Evolutionary conservation across 768 basidiomycete genomes (phyloP), one percentile per base, ranked within the genome.

Genomic region (Pleurotus tuoliensis): DNA sequence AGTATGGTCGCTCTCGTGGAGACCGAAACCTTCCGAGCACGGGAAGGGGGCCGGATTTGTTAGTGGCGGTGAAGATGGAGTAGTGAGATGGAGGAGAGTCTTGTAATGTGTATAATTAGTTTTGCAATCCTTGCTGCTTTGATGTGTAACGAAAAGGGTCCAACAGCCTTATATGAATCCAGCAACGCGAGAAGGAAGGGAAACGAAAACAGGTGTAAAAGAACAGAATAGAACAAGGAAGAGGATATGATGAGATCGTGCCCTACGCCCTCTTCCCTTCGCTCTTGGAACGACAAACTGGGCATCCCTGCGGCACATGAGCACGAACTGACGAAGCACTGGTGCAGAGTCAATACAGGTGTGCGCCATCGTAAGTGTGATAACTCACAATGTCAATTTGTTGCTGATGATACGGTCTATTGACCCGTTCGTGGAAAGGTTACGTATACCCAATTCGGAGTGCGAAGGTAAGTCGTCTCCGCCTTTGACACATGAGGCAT

Each of bases 1-100:
- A 63, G 88, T 94, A 1, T 94, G 92, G 92, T 77, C 82, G 12
- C 88, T 92, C 1, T 83, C 87, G 4, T 93, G 92, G 91, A 75
- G 84, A 38, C 89, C 88, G 5, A 81, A 77, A 63, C 76, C 81
- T 15, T 71, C 87, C 3, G 74, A 79, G 1, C 65, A 71, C 7
- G 82, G 82, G 0, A 76, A 76, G 1, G 79, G 83, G 2, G 84
- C 86, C 18, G 83, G 83, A 2, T 92, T 89, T 64, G 82, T 90
- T 20, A 87, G 75, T 56, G 89, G 87, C 15, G 88, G 88, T 2
- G 86, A 90, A 60, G 89, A 91, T 56, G 91, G 90, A 0, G 62
- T 76, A 1, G 84, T 90, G 3, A 75, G 80, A 56, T 92, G 89
- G 88, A 92, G 86, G 87, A 79, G 87, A 63, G 82, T 53, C 13